These are phyloP conservation scores for Malus orientalis DNA, from an alignment of 306 rosid species.

Conservation along the genomic window DNA sequence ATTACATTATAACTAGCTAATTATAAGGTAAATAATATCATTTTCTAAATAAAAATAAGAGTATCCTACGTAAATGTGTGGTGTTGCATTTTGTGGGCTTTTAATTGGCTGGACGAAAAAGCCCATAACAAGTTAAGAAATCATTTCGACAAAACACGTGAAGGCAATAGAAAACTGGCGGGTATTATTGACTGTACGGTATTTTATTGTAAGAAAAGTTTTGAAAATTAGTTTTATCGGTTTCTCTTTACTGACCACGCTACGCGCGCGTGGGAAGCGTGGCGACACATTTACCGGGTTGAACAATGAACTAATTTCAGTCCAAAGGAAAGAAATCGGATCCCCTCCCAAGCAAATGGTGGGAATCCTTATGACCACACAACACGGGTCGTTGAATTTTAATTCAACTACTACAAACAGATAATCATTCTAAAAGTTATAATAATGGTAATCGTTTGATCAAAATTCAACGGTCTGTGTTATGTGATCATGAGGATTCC, in stretches of 20 bases:
- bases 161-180: slow-evolving; percentile 20
- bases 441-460: too few species aligned
- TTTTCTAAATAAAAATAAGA: too few species aligned
- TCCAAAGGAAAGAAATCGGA: too few species aligned
- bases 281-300: not conserved
- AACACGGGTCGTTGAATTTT: too few species aligned
- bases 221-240: not conserved
- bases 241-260: not conserved
- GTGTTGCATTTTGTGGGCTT: not conserved
- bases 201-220: not conserved
- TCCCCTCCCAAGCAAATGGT: too few species aligned
- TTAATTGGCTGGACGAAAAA: not conserved
- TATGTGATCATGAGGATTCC: too few species aligned
- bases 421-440: too few species aligned
- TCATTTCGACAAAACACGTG: slow-evolving; percentile 23
- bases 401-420: too few species aligned
- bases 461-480: too few species aligned
- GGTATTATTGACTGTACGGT: slow-evolving; percentile 14
- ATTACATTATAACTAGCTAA: fast-evolving
- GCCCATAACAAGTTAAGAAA: slow-evolving; percentile 2
- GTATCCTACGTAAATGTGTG: too few species aligned
- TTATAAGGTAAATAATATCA: fast-evolving
- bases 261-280: not conserved
- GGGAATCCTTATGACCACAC: too few species aligned
- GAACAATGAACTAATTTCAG: not conserved